Base-by-base conservation (phyloP, 164 flowering plant species). In the Chimonanthus praecox region DNA sequence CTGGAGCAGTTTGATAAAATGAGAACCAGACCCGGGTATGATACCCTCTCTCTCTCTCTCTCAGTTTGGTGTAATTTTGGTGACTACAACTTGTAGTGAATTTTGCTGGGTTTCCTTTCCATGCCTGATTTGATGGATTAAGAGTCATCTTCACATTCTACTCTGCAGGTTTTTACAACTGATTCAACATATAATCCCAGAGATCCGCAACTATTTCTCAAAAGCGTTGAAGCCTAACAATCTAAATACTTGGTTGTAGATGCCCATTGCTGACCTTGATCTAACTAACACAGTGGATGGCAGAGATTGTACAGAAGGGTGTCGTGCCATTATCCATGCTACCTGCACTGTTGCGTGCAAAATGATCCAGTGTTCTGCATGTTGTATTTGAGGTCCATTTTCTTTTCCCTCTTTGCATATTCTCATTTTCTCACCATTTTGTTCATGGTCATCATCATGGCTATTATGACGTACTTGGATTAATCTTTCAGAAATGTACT, bases 1-100 rank as follows among this genome's bases (percentile, higher is more conserved):
- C 81, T 96, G 91, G 94, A 94, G 85, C 92, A 91, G 72, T 87
- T 81, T 64, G 92, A 92, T 48, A 87, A 90, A 80, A 77, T 94
- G 82, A 84, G 82, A 76, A 70, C 80, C 20, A 87, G 77, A 77
- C 88, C 94, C 4, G 90, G 97, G 99, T 95, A 88, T 75, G 87
- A 21, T 10, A n/a, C 69, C 44, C 64, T 64, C 64, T 68, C 72
- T 73, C 67, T 73, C 67, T 70, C 64, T 47, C 67, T 16, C 11
- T 58, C 54, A 33, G 33, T 33, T 33, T 33, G 33, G 60, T 49
- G 60, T 13, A 54, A 11, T 54, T 54, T 13, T 54, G 3, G 15
- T 10, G n/a, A 54, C 60, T 20, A 20, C 21, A 20, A 20, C 21
- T 16, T 3, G 60, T 54, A n/a, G 60, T 54, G 60, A 51, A 71